phyloP scores from a whole-genome alignment of 116 monocot genomes.

The Posidonia oceanica region DNA sequence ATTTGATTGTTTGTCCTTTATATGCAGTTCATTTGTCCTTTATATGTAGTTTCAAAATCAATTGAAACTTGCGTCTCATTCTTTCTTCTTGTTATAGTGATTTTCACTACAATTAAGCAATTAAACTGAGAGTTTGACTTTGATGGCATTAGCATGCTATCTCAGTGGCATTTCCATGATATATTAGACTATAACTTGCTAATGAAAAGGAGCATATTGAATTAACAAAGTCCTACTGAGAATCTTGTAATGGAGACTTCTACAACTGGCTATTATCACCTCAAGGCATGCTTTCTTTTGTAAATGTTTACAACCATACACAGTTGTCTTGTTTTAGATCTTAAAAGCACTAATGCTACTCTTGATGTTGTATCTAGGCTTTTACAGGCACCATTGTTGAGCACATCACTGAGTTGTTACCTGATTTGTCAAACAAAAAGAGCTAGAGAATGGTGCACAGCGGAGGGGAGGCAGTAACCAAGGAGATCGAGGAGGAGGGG shows the following conservation, averaged over 20 bases:
- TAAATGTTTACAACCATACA: not conserved
- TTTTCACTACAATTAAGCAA: not conserved
- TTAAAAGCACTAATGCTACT: not conserved
- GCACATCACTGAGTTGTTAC: conserved; percentile 16
- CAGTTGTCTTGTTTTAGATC: not conserved
- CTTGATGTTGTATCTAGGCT: conserved; percentile 19
- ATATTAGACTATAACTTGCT: not conserved
- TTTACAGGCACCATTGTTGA: conserved; percentile 55
- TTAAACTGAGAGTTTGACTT: not conserved
- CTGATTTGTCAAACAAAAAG: conserved; percentile 15
- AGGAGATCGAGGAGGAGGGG: too few species aligned
- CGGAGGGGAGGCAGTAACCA: too few species aligned
- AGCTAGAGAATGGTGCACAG: too few species aligned
- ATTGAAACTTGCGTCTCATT: not conserved
- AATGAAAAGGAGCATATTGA: not conserved
- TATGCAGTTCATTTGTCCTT: too few species aligned
- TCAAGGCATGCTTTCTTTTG: conserved; percentile 9
- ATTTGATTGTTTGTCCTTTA: too few species aligned
- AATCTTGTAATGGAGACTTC: conserved; percentile 3
- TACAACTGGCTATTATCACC: not conserved
- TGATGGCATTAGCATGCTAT: not conserved
- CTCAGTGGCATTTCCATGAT: not conserved
- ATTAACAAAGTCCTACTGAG: not conserved
- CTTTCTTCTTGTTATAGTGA: not conserved
- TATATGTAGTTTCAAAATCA: too few species aligned